Evolutionary conservation across 1,284 basidiomycete genomes (phyloP).

Genomic region (Porogramme epimiltina): DNA sequence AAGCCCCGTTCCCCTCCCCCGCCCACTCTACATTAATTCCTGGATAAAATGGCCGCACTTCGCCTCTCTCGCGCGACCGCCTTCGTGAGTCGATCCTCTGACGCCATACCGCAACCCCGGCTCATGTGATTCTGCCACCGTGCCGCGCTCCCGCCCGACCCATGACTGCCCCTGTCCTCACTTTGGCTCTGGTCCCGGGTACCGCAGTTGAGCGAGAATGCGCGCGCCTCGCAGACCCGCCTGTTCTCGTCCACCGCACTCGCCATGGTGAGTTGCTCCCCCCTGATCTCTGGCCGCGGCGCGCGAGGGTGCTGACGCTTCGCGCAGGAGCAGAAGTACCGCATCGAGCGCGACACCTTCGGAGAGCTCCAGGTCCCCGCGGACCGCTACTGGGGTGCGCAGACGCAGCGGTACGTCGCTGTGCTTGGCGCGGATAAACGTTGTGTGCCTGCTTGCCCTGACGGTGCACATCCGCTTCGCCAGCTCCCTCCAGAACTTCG

Average conservation of each 20-base stretch:
- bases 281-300: too few relatives aligned
- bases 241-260: conserved; percentile 39
- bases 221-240: conserved; percentile 29
- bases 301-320: neutral
- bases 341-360: conserved; percentile 85
- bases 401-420: conserved; percentile 85
- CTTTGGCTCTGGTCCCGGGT: neutral
- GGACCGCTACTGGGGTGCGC: conserved; percentile 98
- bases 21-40: conserved; percentile 8
- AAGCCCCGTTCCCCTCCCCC: conserved; percentile 6
- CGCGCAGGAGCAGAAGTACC: conserved; percentile 51
- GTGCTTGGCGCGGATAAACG: neutral
- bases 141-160: conserved; percentile 17
- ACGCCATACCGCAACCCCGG: conserved; percentile 2
- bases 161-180: conserved; percentile 1
- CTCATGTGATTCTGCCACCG: conserved; percentile 38
- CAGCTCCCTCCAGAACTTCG: conserved; percentile 96
- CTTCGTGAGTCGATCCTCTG: conserved; percentile 27
- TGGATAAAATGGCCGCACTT: conserved; percentile 30
- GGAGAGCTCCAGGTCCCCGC: conserved; percentile 93
- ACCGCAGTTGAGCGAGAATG: conserved; percentile 28
- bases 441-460: too few relatives aligned
- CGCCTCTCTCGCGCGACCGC: conserved; percentile 30
- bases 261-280: conserved; percentile 44
- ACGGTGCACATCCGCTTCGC: neutral